A percentile compares a stretch with the other conserved stretches of the same genome.
These are phyloP conservation scores for Verticillium isaacii DNA, from an alignment of 2,329 filamentous ascomycete species.

Conservation along the genomic window DNA sequence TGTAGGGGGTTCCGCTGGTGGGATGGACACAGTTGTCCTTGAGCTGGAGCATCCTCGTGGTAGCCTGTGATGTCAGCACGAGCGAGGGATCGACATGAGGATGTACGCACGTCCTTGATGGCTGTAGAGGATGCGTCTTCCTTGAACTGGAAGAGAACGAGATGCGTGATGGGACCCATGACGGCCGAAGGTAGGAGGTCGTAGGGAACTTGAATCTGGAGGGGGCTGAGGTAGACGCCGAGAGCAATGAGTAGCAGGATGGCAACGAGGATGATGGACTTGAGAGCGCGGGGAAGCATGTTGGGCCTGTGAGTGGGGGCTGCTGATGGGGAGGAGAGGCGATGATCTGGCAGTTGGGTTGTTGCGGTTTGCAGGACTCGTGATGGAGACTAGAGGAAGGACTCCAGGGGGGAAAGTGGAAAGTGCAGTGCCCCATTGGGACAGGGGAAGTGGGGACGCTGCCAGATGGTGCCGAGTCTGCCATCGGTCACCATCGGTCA, in stretches of 20 bases:
- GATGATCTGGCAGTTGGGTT: background rate
- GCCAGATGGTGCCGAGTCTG: background rate
- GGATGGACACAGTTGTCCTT: conserved; percentile 59
- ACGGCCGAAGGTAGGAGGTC: background rate
- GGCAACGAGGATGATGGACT: background rate
- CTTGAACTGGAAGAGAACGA: conserved; percentile 66
- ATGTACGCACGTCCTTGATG: conserved; percentile 49
- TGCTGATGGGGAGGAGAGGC: background rate
- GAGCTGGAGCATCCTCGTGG: conserved; percentile 34
- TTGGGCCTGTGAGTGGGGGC: background rate
- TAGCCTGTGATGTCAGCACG: background rate
- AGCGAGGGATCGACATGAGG: background rate
- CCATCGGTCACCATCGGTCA: background rate
- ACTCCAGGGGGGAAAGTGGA: background rate
- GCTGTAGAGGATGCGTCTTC: conserved; percentile 38
- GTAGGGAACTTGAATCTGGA: background rate
- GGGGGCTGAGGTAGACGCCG: background rate
- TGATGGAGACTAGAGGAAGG: background rate
- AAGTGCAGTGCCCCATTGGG: background rate
- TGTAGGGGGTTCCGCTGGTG: conserved; percentile 52
- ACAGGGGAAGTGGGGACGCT: background rate
- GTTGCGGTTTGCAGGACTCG: background rate
- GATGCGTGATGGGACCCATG: conserved; percentile 49
- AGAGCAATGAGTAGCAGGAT: background rate
- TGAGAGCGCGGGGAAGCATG: background rate